Evolutionary conservation across 306 rosid species (phyloP), one percentile per base, ranked within the genome.

Genomic region (Datisca glomerata): DNA sequence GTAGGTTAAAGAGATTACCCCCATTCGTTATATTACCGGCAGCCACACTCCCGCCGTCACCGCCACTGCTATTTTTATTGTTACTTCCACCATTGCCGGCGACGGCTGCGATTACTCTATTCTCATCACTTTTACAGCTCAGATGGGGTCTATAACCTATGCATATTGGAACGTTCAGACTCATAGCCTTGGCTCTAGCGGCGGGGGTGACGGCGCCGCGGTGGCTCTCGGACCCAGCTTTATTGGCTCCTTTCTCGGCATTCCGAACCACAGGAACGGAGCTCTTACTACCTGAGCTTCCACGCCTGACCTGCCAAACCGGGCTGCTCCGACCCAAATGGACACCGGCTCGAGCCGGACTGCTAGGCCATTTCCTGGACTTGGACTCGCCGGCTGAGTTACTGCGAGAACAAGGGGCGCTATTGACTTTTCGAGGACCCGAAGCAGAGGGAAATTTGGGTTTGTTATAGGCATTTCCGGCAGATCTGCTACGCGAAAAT

Each of bases 391-490:
- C 96, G 11, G 95, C 60, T 0, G 98, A 89, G 71, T 89, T 89
- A 59, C 98, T 84, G 43, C 98, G 73, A 10, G 98, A 89, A 18
- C 98, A 89, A 1, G 95, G 98, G 3, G 98, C 98, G 64, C 98
- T 89, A 70, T 89, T 84, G 0, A 73, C 95, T 57, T 73, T 80
- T 23, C 93, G 78, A 50, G 74, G 41, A 0, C 8, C 56, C 6
- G 72, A 68, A 22, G 73, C 71, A 45, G 89, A 93, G 60, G 78
- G 11, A 0, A 65, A 49, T 8, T 75, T 89, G 49, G 95, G 98
- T 21, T 84, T 56, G 69, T 75, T 70, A 0, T 38, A 51, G 0
- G 75, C 67, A 15, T 84, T 89, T 0, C 98, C 98, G 8, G 98
- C 93, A 31, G 98, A 84, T 75, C 95, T 89, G 35, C 95, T 84